phyloP scores from a whole-genome alignment of 1,139 yeast species.

The Lodderomyces margitis region DNA sequence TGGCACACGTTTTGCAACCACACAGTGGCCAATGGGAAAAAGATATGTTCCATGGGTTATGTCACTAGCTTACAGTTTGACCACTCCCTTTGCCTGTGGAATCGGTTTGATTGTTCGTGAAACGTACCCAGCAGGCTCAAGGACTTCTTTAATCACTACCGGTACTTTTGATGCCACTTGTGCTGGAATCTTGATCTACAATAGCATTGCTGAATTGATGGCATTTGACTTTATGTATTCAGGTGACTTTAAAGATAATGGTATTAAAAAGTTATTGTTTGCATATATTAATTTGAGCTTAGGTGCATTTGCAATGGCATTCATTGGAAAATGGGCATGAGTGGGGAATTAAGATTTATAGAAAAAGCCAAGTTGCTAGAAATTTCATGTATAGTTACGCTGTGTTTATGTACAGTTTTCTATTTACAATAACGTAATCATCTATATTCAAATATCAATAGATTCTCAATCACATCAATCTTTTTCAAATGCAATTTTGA shows the following conservation, averaged over 20 bases:
- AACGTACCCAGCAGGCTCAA: conserved; percentile 33
- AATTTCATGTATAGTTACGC: background rate
- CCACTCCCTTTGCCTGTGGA: conserved; percentile 38
- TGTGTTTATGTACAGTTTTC: background rate
- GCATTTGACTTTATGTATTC: conserved; percentile 38
- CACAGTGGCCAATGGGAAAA: conserved; percentile 33
- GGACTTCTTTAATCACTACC: conserved; percentile 32
- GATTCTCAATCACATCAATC: conserved; percentile 36
- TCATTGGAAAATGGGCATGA: conserved; percentile 43
- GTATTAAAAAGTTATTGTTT: conserved; percentile 17
- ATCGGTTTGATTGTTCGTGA: conserved; percentile 37
- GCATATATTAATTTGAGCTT: conserved; percentile 29
- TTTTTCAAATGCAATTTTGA: conserved; percentile 21
- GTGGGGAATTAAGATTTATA: no score
- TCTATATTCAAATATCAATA: conserved; percentile 22
- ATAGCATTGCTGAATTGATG: conserved; percentile 41
- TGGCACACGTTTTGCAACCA: conserved; percentile 39
- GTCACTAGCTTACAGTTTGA: conserved; percentile 29
- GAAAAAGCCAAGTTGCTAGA: no score
- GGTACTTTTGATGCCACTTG: conserved; percentile 39
- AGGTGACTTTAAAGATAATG: conserved; percentile 23
- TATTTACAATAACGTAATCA: conserved; percentile 3
- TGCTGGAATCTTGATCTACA: conserved; percentile 40
- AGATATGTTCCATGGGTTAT: conserved; percentile 34
- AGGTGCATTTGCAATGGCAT: conserved; percentile 43